Conservation (phyloP, 2,329 filamentous ascomycete genomes). For the Colletotrichum tamarilloi region DNA sequence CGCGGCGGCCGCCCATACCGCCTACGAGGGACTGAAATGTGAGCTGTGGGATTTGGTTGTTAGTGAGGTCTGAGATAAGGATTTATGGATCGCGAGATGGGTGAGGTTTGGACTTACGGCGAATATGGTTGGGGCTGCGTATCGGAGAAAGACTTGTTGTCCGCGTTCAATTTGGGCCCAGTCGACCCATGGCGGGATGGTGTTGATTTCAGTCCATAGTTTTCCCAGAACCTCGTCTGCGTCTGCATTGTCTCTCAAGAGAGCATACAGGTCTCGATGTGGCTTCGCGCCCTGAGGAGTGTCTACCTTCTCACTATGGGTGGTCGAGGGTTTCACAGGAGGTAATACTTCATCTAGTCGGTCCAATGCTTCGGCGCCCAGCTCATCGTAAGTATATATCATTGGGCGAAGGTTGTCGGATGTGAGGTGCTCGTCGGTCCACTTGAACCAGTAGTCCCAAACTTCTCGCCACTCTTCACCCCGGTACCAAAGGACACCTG, state of each 20-base stretch:
- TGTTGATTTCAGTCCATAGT: slow-evolving; percentile 79
- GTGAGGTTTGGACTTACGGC: slow-evolving; percentile 49
- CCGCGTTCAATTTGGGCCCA: slow-evolving; percentile 80
- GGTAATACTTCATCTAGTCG: slow-evolving; percentile 71
- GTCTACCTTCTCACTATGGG: slow-evolving; percentile 46
- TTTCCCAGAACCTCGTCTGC: slow-evolving; percentile 64
- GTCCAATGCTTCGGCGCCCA: slow-evolving; percentile 74
- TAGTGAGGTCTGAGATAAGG: neutral
- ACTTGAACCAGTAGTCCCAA: slow-evolving; percentile 78
- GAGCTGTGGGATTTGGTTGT: slow-evolving; percentile 48
- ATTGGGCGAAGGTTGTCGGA: slow-evolving; percentile 68
- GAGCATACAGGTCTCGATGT: slow-evolving; percentile 69
- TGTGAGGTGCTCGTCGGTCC: slow-evolving; percentile 73
- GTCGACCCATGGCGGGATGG: slow-evolving; percentile 79
- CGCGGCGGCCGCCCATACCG: slow-evolving; percentile 77
- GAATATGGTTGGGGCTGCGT: slow-evolving; percentile 74
- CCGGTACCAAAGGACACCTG: slow-evolving; percentile 28
- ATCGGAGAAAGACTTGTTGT: slow-evolving; percentile 82
- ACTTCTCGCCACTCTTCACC: slow-evolving; percentile 37
- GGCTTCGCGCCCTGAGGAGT: slow-evolving; percentile 46
- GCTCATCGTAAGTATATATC: slow-evolving; percentile 74
- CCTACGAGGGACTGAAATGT: slow-evolving; percentile 75
- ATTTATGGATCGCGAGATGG: slow-evolving; percentile 27
- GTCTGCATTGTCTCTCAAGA: slow-evolving; percentile 68
- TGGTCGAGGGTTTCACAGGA: slow-evolving; percentile 40